These are phyloP conservation scores for Penstemon davidsonii DNA, from an alignment of 257 asterid genomes.

Conservation along the genomic window DNA sequence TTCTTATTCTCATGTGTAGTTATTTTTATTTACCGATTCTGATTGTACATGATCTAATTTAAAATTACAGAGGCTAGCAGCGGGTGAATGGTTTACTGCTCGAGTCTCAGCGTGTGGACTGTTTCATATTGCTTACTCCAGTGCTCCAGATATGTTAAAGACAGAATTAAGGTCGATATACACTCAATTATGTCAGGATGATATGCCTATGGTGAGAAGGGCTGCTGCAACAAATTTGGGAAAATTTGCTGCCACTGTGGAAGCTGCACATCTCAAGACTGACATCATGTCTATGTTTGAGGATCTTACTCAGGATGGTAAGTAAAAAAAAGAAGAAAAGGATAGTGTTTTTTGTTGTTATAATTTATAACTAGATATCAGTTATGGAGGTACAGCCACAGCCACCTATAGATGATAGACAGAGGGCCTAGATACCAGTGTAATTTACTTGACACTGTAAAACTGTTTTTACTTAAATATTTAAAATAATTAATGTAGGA, in stretches of 20 bases:
- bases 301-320: slow-evolving; percentile 79
- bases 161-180: slow-evolving; percentile 77
- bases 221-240: slow-evolving; percentile 80
- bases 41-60: slow-evolving; percentile 17
- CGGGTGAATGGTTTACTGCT: slow-evolving; percentile 98
- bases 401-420: background rate
- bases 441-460: background rate
- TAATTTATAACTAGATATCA: slow-evolving; percentile 29
- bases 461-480: background rate
- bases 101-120: slow-evolving; percentile 96
- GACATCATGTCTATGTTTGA: slow-evolving; percentile 68
- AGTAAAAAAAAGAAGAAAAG: background rate
- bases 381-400: background rate
- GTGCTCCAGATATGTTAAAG: slow-evolving; percentile 76
- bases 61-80: slow-evolving; percentile 72
- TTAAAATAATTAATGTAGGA: background rate
- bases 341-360: slow-evolving; percentile 47
- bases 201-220: slow-evolving; percentile 97
- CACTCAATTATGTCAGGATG: slow-evolving; percentile 87
- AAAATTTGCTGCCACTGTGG: slow-evolving; percentile 55
- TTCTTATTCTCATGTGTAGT: slow-evolving; percentile 15
- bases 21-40: slow-evolving; percentile 14
- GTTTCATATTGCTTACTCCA: slow-evolving; percentile 84
- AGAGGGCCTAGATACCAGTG: background rate
- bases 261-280: slow-evolving; percentile 42